A percentile compares a stretch with the other conserved stretches of the same genome.
phyloP scores from a whole-genome alignment of 1,139 yeast genomes.

The Debaryomyces nepalensis region DNA sequence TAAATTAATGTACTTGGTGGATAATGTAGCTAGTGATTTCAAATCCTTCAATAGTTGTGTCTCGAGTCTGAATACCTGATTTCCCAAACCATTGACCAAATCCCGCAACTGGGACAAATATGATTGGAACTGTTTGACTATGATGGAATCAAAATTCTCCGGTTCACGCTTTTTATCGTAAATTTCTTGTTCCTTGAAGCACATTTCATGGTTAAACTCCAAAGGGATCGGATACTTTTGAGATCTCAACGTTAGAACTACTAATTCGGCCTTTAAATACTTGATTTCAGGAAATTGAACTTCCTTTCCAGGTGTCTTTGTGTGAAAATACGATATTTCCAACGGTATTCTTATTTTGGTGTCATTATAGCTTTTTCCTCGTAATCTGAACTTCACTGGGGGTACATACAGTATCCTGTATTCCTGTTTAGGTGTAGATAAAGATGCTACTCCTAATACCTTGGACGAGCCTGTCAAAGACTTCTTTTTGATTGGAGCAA shows the following conservation, averaged over 20 bases:
- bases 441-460: slow-evolving; percentile 39
- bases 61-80: slow-evolving; percentile 42
- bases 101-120: slow-evolving; percentile 33
- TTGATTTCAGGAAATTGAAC: slow-evolving; percentile 34
- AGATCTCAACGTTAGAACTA: slow-evolving; percentile 42
- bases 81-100: slow-evolving; percentile 40
- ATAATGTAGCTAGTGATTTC: slow-evolving; percentile 40
- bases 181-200: slow-evolving; percentile 34
- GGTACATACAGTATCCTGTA: slow-evolving; percentile 39
- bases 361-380: slow-evolving; percentile 17
- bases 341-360: slow-evolving; percentile 39
- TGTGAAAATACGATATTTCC: slow-evolving; percentile 37
- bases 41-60: slow-evolving; percentile 42
- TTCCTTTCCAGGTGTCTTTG: slow-evolving; percentile 16
- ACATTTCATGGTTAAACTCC: slow-evolving; percentile 48
- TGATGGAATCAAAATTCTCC: slow-evolving; percentile 39
- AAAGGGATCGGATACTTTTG: slow-evolving; percentile 43
- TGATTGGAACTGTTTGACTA: slow-evolving; percentile 36
- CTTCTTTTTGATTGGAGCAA: slow-evolving; percentile 41
- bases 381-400: slow-evolving; percentile 33
- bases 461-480: slow-evolving; percentile 41
- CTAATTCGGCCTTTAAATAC: slow-evolving; percentile 38
- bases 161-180: slow-evolving; percentile 25
- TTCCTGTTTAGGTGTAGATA: slow-evolving; percentile 41
- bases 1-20: slow-evolving; percentile 38